Conservation (phyloP, 208 protist genomes). For the Novymonas esmeraldas region DNA sequence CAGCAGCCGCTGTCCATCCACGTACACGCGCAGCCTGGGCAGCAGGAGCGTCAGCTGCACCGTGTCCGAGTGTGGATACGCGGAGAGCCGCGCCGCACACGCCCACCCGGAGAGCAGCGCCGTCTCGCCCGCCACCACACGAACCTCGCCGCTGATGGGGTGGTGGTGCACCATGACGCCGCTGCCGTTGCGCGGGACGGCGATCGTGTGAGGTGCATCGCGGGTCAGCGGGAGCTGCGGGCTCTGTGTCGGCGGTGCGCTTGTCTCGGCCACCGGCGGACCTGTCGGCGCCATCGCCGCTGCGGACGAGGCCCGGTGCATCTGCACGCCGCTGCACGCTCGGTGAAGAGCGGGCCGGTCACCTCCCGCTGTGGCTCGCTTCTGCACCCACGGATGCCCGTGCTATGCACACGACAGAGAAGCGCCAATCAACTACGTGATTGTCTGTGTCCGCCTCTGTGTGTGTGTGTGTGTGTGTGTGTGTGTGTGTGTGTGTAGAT, state of each 20-base stretch:
- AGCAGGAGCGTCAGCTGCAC: constrained; percentile 20
- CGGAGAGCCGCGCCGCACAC: constrained; percentile 13
- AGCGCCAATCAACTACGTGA: too few species aligned
- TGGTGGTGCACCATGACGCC: constrained; percentile 14
- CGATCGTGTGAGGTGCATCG: not conserved
- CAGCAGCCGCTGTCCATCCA: constrained; percentile 23
- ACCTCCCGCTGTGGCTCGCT: too few species aligned
- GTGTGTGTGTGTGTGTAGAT: not conserved
- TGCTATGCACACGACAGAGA: too few species aligned
- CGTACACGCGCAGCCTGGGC: constrained; percentile 7
- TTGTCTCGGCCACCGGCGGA: too few species aligned
- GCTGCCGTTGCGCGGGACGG: not conserved
- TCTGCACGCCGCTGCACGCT: too few species aligned
- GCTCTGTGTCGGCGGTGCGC: too few species aligned
- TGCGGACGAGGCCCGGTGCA: too few species aligned
- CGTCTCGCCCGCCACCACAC: not conserved
- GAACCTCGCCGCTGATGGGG: not conserved
- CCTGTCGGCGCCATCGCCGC: too few species aligned
- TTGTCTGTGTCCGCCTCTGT: too few species aligned
- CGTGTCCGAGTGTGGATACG: not conserved
- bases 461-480: not conserved
- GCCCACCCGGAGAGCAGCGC: constrained; percentile 1
- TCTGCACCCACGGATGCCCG: too few species aligned
- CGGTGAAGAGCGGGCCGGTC: too few species aligned
- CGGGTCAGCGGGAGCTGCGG: too few species aligned